phyloP scores from a whole-genome alignment of 1,284 basidiomycete species.

The Puccinia coronata region DNA sequence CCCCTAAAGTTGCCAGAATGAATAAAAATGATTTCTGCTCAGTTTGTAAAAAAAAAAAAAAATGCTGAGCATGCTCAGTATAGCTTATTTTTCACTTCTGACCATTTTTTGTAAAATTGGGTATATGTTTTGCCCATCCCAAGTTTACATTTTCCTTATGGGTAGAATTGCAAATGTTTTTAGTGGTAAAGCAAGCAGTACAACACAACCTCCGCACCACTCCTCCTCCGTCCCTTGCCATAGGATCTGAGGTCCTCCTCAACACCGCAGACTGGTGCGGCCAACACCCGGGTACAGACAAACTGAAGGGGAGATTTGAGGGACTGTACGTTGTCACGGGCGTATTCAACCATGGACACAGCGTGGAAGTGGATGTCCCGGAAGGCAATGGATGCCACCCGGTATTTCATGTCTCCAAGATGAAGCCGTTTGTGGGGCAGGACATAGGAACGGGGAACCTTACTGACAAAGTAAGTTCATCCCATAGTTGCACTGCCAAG shows the following conservation, averaged over 20 bases:
- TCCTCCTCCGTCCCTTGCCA: too few relatives aligned
- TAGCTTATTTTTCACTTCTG: too few relatives aligned
- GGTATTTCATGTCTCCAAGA: slow-evolving; percentile 25
- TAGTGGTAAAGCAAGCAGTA: too few relatives aligned
- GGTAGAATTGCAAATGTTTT: too few relatives aligned
- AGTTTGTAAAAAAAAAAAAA: too few relatives aligned
- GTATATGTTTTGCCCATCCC: too few relatives aligned
- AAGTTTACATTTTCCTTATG: too few relatives aligned
- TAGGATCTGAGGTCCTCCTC: background rate
- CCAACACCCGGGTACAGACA: background rate
- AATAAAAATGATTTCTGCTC: too few relatives aligned
- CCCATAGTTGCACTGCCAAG: background rate
- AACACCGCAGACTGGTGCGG: background rate
- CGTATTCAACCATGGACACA: slow-evolving; percentile 27
- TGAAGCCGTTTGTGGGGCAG: background rate
- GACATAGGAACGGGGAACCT: background rate
- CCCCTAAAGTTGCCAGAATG: too few relatives aligned
- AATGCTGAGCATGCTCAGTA: too few relatives aligned
- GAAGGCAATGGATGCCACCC: background rate
- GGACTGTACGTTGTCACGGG: background rate
- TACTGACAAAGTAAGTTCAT: background rate
- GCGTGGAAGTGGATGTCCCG: slow-evolving; percentile 1
- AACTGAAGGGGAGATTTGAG: slow-evolving; percentile 14
- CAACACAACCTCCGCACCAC: too few relatives aligned
- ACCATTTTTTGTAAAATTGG: too few relatives aligned